Percentiles rank a stretch among this genome's conserved stretches.
Conservation (phyloP, 805 yeast species). For the Pichia pseudocactophila region DNA sequence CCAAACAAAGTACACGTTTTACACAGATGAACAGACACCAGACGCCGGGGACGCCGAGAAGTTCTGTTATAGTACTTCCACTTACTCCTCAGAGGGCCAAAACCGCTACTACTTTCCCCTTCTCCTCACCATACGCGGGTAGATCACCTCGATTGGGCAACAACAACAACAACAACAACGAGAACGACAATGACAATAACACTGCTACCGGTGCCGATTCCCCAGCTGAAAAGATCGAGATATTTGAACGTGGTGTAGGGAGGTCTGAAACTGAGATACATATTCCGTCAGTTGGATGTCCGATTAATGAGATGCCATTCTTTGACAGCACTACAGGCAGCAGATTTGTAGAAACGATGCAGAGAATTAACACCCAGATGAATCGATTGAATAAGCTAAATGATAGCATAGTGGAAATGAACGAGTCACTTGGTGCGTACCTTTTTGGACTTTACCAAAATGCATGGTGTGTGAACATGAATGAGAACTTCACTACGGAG, state of each 20-base stretch:
- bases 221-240: background rate
- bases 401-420: constrained; percentile 53
- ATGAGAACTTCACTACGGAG: constrained; percentile 21
- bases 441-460: constrained; percentile 75
- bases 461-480: constrained; percentile 81
- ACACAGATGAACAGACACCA: background rate
- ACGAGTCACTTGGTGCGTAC: constrained; percentile 66
- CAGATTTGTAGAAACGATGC: constrained; percentile 15
- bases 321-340: constrained; percentile 14
- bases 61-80: background rate
- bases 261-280: background rate
- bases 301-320: constrained; percentile 16
- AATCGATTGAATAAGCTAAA: constrained; percentile 50
- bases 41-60: constrained; percentile 4
- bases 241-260: constrained; percentile 1
- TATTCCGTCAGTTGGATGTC: constrained; percentile 7
- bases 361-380: constrained; percentile 44
- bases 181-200: background rate
- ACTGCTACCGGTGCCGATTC: background rate
- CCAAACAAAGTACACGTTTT: no score
- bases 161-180: background rate
- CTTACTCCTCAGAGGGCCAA: background rate
- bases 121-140: constrained; percentile 12
- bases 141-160: constrained; percentile 9
- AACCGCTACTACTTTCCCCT: background rate